Conservation (phyloP, 768 basidiomycete genomes). For the Tephrocybe rancida region DNA sequence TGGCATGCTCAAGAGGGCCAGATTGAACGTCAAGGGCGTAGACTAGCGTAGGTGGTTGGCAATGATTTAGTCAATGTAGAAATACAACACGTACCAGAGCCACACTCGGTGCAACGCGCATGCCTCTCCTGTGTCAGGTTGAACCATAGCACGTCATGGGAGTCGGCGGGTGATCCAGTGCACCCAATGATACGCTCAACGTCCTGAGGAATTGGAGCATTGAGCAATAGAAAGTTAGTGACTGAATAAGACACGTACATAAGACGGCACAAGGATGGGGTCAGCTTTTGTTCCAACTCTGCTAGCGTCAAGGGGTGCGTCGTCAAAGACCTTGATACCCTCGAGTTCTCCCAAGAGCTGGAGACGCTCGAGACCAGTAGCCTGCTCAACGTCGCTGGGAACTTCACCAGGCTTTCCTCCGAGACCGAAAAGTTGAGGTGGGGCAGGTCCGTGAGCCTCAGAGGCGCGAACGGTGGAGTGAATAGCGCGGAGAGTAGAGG, state of each 20-base stretch:
- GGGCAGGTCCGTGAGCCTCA: slow-evolving; percentile 48
- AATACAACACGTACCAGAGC: slow-evolving; percentile 66
- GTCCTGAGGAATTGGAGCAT: slow-evolving; percentile 47
- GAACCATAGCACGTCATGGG: slow-evolving; percentile 93
- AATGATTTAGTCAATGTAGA: background rate
- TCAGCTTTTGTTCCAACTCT: slow-evolving; percentile 85
- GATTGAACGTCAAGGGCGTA: slow-evolving; percentile 64
- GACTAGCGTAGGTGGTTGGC: slow-evolving; percentile 39
- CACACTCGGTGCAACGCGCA: slow-evolving; percentile 90
- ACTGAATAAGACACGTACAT: slow-evolving; percentile 52
- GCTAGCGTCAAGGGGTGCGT: slow-evolving; percentile 80
- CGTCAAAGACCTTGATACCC: slow-evolving; percentile 90
- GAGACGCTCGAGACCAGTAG: slow-evolving; percentile 96
- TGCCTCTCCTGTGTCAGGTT: slow-evolving; percentile 63
- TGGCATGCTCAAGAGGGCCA: slow-evolving; percentile 6
- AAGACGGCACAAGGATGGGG: slow-evolving; percentile 85
- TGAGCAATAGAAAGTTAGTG: background rate
- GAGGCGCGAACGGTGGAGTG: slow-evolving; percentile 62
- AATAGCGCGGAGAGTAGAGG: slow-evolving; percentile 51
- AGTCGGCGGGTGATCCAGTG: slow-evolving; percentile 93
- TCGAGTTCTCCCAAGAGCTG: slow-evolving; percentile 88
- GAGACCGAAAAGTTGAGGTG: slow-evolving; percentile 69
- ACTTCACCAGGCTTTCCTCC: slow-evolving; percentile 76
- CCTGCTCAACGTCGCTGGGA: slow-evolving; percentile 85
- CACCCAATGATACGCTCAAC: slow-evolving; percentile 87